These are phyloP conservation scores for Sporothrix protearum DNA, from an alignment of 2,329 filamentous ascomycete genomes.

Conservation along the genomic window DNA sequence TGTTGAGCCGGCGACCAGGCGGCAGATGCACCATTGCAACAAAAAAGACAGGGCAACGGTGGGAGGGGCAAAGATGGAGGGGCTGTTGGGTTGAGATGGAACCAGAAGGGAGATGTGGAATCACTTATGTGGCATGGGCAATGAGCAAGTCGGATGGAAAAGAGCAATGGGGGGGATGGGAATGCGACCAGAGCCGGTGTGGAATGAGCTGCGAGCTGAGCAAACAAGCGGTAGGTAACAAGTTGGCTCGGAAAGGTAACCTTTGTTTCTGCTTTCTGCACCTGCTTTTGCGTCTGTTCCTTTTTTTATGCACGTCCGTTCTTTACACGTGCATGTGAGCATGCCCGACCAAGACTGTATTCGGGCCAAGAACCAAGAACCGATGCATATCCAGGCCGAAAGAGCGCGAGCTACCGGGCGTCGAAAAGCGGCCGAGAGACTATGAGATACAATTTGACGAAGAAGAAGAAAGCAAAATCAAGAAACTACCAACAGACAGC, in stretches of 20 bases:
- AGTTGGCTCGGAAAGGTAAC: background rate
- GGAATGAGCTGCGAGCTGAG: background rate
- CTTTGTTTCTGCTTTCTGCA: background rate
- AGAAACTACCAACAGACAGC: background rate
- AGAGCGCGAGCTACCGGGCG: background rate
- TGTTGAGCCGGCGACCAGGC: background rate
- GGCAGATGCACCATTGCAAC: background rate
- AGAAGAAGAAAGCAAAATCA: background rate
- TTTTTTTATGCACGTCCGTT: background rate
- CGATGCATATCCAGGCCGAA: background rate
- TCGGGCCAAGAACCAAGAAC: background rate
- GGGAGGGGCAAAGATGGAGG: background rate
- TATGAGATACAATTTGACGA: background rate
- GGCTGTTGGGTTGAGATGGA: background rate
- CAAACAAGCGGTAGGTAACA: background rate
- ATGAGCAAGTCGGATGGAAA: background rate
- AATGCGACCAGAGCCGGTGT: background rate
- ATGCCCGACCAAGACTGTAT: background rate
- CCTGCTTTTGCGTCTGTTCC: background rate
- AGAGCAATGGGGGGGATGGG: background rate
- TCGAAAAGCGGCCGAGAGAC: background rate
- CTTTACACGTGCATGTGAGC: conserved; percentile 9
- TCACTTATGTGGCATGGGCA: background rate
- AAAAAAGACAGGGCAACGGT: background rate
- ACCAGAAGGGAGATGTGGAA: background rate